Base-by-base conservation (phyloP, 306 rosid species). In the Dalbergia oliveri region DNA sequence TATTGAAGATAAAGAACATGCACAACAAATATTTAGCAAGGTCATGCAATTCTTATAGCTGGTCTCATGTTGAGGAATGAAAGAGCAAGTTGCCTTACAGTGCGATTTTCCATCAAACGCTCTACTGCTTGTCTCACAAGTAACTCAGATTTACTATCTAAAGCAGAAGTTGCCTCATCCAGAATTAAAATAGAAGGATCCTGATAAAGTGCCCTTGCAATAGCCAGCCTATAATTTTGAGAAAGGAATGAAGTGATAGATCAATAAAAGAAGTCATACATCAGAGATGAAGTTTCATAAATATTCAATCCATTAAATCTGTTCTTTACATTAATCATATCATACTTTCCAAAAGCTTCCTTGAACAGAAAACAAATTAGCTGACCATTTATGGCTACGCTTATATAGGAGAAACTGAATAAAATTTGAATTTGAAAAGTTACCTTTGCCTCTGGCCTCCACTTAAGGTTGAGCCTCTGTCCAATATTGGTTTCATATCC, bases 371-470 rank as follows among this genome's bases (percentile, higher is more conserved):
- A 50, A 65, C 21, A 75, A 13, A 34, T 21, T 45, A 16, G 61
- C 34, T 13, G 39, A 69, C 81, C 50, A 44, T 63, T 65, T 62
- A 69, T 34, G 59, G 39, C 61, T 68, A 45, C 37, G 51, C 16
- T 23, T 37, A 37, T 66, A 26, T 34, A 44, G 71, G 50, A 44
- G 14, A 66, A 31, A 26, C 56, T 68, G 50, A 82, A 77, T 34
- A 14, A 39, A 68, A 53, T 71, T 76, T 45, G 47, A 66, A 67
- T 63, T 21, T 34, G 77, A 84, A 63, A 72, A 2, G 33, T 77
- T 75, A 91, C 98, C 98, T 90, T 87, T 91, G 98, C 89, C 89
- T 92, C 82, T 94, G 97, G 80, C 98, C 98, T 73, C 98, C 97
- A 56, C 97, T 94, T 87, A 92, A 79, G 66, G 80, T 85, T 73